A percentile compares a stretch with the other conserved stretches of the same genome.
Conservation (phyloP, 2,329 filamentous ascomycete genomes). For the Dendryphion nanum region DNA sequence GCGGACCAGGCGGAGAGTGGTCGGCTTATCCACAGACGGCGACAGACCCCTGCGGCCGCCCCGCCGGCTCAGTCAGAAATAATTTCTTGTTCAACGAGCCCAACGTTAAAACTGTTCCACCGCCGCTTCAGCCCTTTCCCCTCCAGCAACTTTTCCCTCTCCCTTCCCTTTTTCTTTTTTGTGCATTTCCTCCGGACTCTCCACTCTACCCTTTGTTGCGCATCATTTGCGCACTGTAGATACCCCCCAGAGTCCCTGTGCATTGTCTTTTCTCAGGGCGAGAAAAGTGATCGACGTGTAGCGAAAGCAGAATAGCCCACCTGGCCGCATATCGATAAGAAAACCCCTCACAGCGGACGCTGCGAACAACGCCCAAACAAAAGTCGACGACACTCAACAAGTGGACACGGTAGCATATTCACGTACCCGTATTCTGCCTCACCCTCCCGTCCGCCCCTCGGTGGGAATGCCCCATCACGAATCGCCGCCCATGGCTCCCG, state of each 20-base stretch:
- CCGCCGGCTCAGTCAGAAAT: too few species aligned
- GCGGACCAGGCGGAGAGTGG: too few species aligned
- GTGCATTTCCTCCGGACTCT: slow-evolving; percentile 11
- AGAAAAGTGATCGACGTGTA: too few species aligned
- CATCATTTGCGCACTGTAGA: background rate
- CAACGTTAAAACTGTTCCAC: slow-evolving; percentile 13
- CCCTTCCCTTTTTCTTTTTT: slow-evolving; percentile 14
- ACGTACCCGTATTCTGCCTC: slow-evolving; percentile 1
- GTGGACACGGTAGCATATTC: too few species aligned
- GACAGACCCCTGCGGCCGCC: too few species aligned
- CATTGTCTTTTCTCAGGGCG: background rate
- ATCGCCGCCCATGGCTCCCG: slow-evolving; percentile 49
- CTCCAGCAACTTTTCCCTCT: background rate
- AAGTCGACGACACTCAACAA: background rate
- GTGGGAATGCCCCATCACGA: slow-evolving; percentile 51
- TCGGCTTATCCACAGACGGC: too few species aligned
- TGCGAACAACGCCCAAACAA: slow-evolving; percentile 9
- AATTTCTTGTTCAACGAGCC: slow-evolving; percentile 20
- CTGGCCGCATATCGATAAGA: slow-evolving; percentile 30
- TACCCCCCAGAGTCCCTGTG: background rate
- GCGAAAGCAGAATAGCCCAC: slow-evolving; percentile 13
- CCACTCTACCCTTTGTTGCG: slow-evolving; percentile 3
- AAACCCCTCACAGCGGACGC: slow-evolving; percentile 24
- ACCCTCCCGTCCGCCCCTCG: too few species aligned
- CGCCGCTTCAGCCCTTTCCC: slow-evolving; percentile 5